These are phyloP conservation scores for Nepenthes mirabilis DNA, from an alignment of 148 eudicot genomes.

Conservation along the genomic window DNA sequence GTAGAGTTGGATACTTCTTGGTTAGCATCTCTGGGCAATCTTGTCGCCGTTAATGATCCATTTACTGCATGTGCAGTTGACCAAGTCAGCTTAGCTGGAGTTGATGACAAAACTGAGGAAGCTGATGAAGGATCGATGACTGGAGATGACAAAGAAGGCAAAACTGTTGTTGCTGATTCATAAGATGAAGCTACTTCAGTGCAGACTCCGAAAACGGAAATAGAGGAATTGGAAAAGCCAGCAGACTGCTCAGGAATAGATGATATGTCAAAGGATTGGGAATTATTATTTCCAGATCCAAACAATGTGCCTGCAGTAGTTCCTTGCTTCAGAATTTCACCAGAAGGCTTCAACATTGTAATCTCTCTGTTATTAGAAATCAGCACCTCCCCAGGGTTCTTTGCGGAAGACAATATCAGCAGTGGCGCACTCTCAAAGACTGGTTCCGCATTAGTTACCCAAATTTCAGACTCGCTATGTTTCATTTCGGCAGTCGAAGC, in stretches of 20 bases:
- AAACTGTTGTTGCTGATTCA: conserved; percentile 11
- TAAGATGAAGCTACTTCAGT: conserved; percentile 9
- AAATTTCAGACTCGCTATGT: conserved; percentile 9
- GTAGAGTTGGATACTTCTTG: background rate
- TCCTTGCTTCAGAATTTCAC: conserved; percentile 14
- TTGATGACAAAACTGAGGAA: conserved; percentile 15
- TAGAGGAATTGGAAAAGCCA: conserved; percentile 11
- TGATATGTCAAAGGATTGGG: conserved; percentile 11
- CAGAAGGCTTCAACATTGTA: conserved; percentile 13
- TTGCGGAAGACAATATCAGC: conserved; percentile 14
- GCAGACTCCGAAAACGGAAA: conserved; percentile 15
- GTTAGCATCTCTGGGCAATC: background rate
- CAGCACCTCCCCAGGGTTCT: conserved; percentile 16
- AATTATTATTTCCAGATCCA: conserved; percentile 11
- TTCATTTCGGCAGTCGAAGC: conserved; percentile 11
- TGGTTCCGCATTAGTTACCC: conserved; percentile 12
- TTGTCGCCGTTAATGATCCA: conserved; percentile 1
- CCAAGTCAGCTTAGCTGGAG: conserved; percentile 14
- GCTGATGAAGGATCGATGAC: conserved; percentile 11
- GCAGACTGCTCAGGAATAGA: conserved; percentile 12
- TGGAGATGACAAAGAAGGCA: conserved; percentile 15
- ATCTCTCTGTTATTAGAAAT: conserved; percentile 3
- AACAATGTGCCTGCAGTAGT: conserved; percentile 14
- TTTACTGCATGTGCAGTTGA: conserved; percentile 10
- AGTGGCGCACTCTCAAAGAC: conserved; percentile 13